These are phyloP conservation scores for Pecoramyces ruminantium DNA, from an alignment of 192 early-diverging fungal species.

Conservation along the genomic window DNA sequence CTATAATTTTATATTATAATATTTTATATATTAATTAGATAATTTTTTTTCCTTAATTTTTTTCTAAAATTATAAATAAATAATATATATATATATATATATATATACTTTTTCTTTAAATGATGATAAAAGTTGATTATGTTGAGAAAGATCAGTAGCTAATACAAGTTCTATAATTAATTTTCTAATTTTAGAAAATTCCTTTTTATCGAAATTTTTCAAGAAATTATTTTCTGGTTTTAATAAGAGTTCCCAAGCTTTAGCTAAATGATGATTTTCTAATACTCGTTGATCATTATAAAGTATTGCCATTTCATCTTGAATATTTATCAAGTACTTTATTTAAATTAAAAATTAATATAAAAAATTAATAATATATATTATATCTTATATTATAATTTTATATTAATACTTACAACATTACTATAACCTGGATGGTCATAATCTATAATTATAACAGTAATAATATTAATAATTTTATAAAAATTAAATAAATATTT, in stretches of 20 bases:
- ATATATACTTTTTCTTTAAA: background rate
- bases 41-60: too few relatives aligned
- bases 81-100: background rate
- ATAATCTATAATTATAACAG: background rate
- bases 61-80: too few relatives aligned
- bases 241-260: background rate
- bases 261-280: slow-evolving; percentile 4
- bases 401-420: background rate
- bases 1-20: background rate
- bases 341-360: too few relatives aligned
- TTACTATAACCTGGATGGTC: slow-evolving; percentile 2
- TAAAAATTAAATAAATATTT: too few relatives aligned
- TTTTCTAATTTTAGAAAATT: background rate
- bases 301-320: background rate
- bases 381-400: too few relatives aligned
- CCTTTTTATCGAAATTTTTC: background rate
- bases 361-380: too few relatives aligned
- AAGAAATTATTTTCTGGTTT: slow-evolving; percentile 3
- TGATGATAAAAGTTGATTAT: slow-evolving; percentile 1
- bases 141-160: slow-evolving; percentile 3
- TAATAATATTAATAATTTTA: too few relatives aligned
- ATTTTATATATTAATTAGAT: too few relatives aligned
- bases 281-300: slow-evolving; percentile 4
- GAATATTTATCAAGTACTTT: background rate
- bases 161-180: slow-evolving; percentile 1